phyloP scores from a whole-genome alignment of 179 eudicot genomes.

The Drosera spatulata region DNA sequence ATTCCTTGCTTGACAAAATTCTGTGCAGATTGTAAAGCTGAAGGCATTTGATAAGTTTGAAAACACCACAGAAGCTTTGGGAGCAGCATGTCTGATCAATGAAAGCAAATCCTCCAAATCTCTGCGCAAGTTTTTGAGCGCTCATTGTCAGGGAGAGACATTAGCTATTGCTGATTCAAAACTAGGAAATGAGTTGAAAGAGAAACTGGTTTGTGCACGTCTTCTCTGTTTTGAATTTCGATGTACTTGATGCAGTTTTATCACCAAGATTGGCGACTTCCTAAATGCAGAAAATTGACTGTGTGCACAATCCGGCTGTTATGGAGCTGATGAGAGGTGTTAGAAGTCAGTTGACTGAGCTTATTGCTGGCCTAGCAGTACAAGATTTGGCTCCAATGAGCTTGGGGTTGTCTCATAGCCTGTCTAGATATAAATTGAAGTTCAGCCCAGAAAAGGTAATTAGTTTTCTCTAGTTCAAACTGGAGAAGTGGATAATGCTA shows the following conservation, averaged over 20 bases:
- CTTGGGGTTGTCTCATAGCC: slow-evolving; percentile 92
- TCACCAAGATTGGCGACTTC: too few species aligned
- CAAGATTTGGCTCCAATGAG: slow-evolving; percentile 99
- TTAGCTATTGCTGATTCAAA: slow-evolving; percentile 89
- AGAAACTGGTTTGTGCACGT: slow-evolving; percentile 57
- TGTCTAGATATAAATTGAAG: slow-evolving; percentile 77
- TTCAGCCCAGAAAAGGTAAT: slow-evolving; percentile 91
- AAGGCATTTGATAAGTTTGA: slow-evolving; percentile 95
- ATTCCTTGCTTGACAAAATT: background rate
- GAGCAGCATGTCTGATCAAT: slow-evolving; percentile 58
- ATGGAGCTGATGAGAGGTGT: slow-evolving; percentile 93
- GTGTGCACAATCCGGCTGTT: slow-evolving; percentile 69
- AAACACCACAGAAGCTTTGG: slow-evolving; percentile 76
- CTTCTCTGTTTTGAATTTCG: background rate
- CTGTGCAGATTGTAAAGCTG: slow-evolving; percentile 49
- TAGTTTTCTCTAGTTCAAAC: background rate
- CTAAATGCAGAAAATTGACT: slow-evolving; percentile 40
- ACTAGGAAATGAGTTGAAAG: slow-evolving; percentile 88
- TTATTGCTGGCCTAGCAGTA: slow-evolving; percentile 66
- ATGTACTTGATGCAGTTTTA: background rate
- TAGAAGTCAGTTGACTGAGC: slow-evolving; percentile 80
- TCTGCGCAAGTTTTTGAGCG: slow-evolving; percentile 65
- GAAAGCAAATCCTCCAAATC: slow-evolving; percentile 92
- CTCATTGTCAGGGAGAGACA: slow-evolving; percentile 78
- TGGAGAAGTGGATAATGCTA: background rate